Base-by-base conservation (phyloP, 768 basidiomycete species). In the Boletus edulis region DNA sequence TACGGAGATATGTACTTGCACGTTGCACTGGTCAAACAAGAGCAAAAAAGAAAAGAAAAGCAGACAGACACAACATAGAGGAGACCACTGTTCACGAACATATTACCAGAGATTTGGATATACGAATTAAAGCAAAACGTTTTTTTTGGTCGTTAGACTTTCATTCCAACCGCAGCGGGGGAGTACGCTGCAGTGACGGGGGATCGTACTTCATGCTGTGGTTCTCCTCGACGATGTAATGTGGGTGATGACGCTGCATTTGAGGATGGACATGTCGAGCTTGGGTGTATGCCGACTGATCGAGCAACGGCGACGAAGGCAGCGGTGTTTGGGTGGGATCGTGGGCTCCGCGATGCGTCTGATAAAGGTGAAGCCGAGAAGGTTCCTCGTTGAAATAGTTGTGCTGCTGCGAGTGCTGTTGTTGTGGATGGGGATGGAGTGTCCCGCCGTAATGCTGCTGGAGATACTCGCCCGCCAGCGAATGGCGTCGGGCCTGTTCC, bases 141-240 rank as follows among this genome's bases (percentile, higher is more conserved):
- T 37, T 45, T 27, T 55, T 51, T 54, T 57, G 58, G 4, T 44
- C 12, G 32, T 54, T 38, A 76, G 7, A 73, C 78, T 59, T 75
- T 79, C 78, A 80, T 76, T 76, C 78, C 78, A 74, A 77, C 65
- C 61, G 73, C 70, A 75, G 75, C 63, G 72, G 78, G 31, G 73
- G 79, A 47, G 76, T 78, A 76, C 58, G 65, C 48, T 53, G 78
- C 65, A 72, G 73, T 55, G 65, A 73, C 75, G 66, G 76, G 51
- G 64, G 74, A 68, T 73, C 76, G 74, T 75, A 77, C 72, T 74
- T 78, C 75, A 63, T 66, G 75, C 55, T 67, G 66, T 37, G 65
- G 52, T 57, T 68, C 61, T 68, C 68, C 70, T 63, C 73, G 65
- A 42, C 71, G 62, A 57, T 73, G 57, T 67, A 71, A 51, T 62